These are phyloP conservation scores for Kalmusia sp. DNA, from an alignment of 2,329 filamentous ascomycete genomes.

Conservation along the genomic window DNA sequence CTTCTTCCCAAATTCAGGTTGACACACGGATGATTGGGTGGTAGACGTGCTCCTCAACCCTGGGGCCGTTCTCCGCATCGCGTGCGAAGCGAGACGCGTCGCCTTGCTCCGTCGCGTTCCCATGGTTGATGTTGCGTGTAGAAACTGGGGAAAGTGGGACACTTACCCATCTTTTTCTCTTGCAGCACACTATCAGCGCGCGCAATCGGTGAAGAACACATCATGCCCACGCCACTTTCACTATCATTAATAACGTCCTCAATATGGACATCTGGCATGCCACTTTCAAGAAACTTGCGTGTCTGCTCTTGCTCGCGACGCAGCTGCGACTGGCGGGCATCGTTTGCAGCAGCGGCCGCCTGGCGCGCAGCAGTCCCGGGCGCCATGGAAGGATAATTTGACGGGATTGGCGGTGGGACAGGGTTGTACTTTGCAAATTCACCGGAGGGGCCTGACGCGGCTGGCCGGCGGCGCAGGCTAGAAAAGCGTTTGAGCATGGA, in stretches of 20 bases:
- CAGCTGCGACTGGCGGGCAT: slow-evolving; percentile 35
- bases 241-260: slow-evolving; percentile 45
- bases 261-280: slow-evolving; percentile 15
- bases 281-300: slow-evolving; percentile 37
- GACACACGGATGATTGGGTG: neutral
- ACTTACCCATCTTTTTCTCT: slow-evolving; percentile 46
- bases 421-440: slow-evolving; percentile 34
- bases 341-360: slow-evolving; percentile 45
- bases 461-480: slow-evolving; percentile 40
- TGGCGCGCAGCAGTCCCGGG: slow-evolving; percentile 42
- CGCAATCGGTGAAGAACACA: slow-evolving; percentile 40
- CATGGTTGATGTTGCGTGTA: neutral
- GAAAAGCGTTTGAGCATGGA: slow-evolving; percentile 38
- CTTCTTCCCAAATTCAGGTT: slow-evolving; percentile 14
- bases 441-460: slow-evolving; percentile 35
- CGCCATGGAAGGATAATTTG: slow-evolving; percentile 25
- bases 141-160: neutral
- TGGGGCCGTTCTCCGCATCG: neutral
- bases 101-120: neutral
- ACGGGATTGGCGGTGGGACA: slow-evolving; percentile 27
- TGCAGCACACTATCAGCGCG: slow-evolving; percentile 35
- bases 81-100: neutral
- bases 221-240: slow-evolving; percentile 48
- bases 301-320: slow-evolving; percentile 43
- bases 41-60: neutral